These are phyloP conservation scores for Suillus brevipes DNA, from an alignment of 768 basidiomycete species.

Conservation along the genomic window DNA sequence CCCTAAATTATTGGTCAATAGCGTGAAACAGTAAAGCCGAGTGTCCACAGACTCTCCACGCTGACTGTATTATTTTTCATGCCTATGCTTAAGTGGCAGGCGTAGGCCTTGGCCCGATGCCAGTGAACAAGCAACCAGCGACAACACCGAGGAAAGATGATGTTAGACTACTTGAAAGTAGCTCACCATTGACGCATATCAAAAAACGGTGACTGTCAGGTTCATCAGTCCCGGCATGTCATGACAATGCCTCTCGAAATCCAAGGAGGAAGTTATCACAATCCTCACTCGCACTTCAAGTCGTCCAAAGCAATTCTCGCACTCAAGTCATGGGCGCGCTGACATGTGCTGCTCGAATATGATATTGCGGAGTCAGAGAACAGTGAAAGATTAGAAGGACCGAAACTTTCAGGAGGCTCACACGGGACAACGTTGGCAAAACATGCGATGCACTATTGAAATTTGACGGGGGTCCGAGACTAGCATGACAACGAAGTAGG, in stretches of 20 bases:
- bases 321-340: not conserved
- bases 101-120: not conserved
- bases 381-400: not conserved
- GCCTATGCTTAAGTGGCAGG: not conserved
- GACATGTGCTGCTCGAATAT: not conserved
- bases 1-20: not conserved
- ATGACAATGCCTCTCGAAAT: not conserved
- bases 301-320: too few species aligned
- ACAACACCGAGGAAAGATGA: too few species aligned
- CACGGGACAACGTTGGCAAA: not conserved
- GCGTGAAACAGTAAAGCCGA: not conserved
- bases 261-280: not conserved
- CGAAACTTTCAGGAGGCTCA: not conserved
- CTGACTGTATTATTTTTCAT: too few species aligned
- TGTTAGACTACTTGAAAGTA: not conserved
- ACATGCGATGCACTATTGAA: not conserved
- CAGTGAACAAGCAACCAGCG: too few species aligned
- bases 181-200: not conserved
- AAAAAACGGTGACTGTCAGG: not conserved
- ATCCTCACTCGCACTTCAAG: not conserved
- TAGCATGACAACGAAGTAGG: too few species aligned
- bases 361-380: not conserved
- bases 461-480: not conserved
- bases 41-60: not conserved
- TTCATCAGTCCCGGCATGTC: not conserved